Percentiles rank a stretch among this genome's conserved stretches.
Evolutionary conservation across 371 early-diverging fungal genomes (phyloP).

Genomic region (Apophysomyces trapeziformis): DNA sequence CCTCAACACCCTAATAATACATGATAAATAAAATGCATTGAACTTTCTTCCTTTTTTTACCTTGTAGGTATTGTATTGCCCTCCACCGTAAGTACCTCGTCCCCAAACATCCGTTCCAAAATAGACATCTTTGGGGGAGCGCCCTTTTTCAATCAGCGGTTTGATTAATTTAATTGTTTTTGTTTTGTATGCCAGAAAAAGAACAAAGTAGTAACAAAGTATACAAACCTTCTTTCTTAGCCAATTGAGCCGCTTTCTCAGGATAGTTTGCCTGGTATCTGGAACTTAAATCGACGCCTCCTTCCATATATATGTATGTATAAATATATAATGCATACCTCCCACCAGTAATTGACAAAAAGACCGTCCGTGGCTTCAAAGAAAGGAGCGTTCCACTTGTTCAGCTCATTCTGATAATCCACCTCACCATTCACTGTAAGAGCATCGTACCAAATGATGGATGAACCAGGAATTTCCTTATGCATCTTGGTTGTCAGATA

Average conservation of each 20-base stretch:
- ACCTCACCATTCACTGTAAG: slow-evolving; percentile 50
- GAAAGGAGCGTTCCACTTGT: slow-evolving; percentile 45
- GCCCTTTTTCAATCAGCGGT: neutral
- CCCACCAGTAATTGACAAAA: slow-evolving; percentile 72
- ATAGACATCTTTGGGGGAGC: slow-evolving; percentile 47
- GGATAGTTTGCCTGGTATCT: slow-evolving; percentile 29
- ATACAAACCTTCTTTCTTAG: slow-evolving; percentile 29
- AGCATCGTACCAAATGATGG: slow-evolving; percentile 68
- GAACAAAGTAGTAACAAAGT: neutral
- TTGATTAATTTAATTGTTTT: too few species aligned
- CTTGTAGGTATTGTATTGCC: slow-evolving; percentile 55
- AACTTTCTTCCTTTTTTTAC: neutral
- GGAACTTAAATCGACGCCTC: too few species aligned
- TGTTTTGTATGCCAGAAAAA: neutral
- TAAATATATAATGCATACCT: slow-evolving; percentile 14
- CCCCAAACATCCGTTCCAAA: slow-evolving; percentile 75
- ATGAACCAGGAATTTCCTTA: slow-evolving; percentile 47
- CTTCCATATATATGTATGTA: too few species aligned
- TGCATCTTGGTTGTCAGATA: slow-evolving; percentile 56
- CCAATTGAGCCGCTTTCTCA: slow-evolving; percentile 31
- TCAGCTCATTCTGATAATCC: slow-evolving; percentile 65
- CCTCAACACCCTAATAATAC: slow-evolving; percentile 39
- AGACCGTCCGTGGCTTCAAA: slow-evolving; percentile 62
- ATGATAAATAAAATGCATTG: neutral
- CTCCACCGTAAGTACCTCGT: slow-evolving; percentile 64